Evolutionary conservation across 2,329 filamentous ascomycete genomes (phyloP), one percentile per base, ranked within the genome.

Genomic region (Arthrobotrys pseudoclavata): DNA sequence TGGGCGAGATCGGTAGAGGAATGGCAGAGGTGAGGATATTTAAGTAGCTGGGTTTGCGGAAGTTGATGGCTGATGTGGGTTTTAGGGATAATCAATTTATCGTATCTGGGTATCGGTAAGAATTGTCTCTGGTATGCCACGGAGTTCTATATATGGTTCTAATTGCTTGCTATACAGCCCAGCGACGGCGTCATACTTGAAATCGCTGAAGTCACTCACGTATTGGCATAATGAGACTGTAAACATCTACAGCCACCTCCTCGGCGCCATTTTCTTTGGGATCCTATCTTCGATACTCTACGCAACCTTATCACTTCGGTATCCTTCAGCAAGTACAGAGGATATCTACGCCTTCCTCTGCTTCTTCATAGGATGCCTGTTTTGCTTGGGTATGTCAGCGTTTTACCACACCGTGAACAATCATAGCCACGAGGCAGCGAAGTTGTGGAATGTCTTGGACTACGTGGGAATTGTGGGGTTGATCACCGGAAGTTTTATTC

Each of bases 391-490:
- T 22, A 92, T 94, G 90, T 94, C 91, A 80, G 91, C 93, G 4
- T 92, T 91, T 1, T 99, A 90, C 83, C 96, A 99, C 83, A 88
- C 92, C 1, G 88, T 97, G 57, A 89, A 87, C 22, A 97, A 97
- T 80, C 96, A 99, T 84, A 96, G 92, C 18, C 88, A 89, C 42
- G 84, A 85, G 1, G 92, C 97, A 13, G 90, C 91, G 1, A 90
- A 89, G 79, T 92, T 93, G 86, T 94, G 94, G 10, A 98, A 98
- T 83, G 93, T 97, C 83, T 85, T 98, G 70, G 96, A 99, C 83
- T 98, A 99, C 83, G 89, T 95, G 4, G 96, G 96, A 5, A 99
- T 99, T 81, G 92, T 98, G 31, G 89, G 91, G 60, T 85, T 99
- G 80, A 98, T 98, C 75, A 92, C 95, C 80, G 96, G 96, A 5